These are phyloP conservation scores for Kuraishia molischiana DNA, from an alignment of 805 yeast genomes.

Conservation along the genomic window DNA sequence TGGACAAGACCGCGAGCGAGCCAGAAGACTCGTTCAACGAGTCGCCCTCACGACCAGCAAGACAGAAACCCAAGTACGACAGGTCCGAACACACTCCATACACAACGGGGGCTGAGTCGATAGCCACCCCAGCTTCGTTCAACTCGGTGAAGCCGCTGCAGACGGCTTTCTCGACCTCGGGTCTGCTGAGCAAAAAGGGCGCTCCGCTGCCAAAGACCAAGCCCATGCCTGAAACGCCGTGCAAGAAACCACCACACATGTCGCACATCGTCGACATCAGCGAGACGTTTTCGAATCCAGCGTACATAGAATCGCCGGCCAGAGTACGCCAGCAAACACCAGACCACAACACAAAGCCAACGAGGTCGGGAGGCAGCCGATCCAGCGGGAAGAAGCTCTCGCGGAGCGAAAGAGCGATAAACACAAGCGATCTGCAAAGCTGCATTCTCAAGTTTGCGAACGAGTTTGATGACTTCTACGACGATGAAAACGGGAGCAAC, in stretches of 20 bases:
- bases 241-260: conserved; percentile 33
- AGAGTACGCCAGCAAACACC: not conserved
- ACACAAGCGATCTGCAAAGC: conserved; percentile 29
- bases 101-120: conserved; percentile 9
- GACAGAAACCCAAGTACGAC: conserved; percentile 14
- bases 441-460: conserved; percentile 27
- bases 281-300: conserved; percentile 10
- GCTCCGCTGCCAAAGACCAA: conserved; percentile 9
- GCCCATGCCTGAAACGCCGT: conserved; percentile 55
- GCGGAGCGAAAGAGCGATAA: conserved; percentile 18
- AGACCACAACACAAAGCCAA: conserved; percentile 2
- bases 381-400: conserved; percentile 7
- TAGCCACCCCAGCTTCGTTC: conserved; percentile 46
- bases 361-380: conserved; percentile 7
- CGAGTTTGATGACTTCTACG: conserved; percentile 28
- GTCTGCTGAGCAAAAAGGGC: conserved; percentile 55
- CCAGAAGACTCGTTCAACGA: conserved; percentile 13
- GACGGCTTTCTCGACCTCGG: conserved; percentile 72
- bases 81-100: not conserved
- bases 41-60: conserved; percentile 22
- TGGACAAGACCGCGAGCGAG: conserved; percentile 11
- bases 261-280: conserved; percentile 15
- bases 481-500: conserved; percentile 13
- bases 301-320: not conserved
- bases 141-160: conserved; percentile 75